These are phyloP conservation scores for Simmondsia chinensis DNA, from an alignment of 148 eudicot species.

Conservation along the genomic window DNA sequence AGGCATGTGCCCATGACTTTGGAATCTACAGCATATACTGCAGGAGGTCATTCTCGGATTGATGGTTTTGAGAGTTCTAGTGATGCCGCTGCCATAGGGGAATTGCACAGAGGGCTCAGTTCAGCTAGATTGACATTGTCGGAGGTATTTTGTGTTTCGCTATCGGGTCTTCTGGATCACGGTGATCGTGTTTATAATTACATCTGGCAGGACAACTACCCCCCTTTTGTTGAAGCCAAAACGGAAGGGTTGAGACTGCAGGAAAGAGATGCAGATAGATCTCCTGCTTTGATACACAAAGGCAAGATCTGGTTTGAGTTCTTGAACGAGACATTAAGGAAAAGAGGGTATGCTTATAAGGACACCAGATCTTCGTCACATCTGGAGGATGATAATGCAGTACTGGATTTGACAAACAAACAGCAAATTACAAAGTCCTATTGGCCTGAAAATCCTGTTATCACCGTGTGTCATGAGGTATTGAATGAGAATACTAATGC, in stretches of 20 bases:
- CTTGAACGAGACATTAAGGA: slow-evolving; percentile 36
- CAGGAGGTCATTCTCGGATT: slow-evolving; percentile 16
- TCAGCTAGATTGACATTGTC: slow-evolving; percentile 55
- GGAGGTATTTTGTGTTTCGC: slow-evolving; percentile 73
- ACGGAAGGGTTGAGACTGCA: slow-evolving; percentile 12
- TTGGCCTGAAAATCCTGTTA: slow-evolving; percentile 67
- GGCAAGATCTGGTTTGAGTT: slow-evolving; percentile 56
- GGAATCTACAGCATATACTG: slow-evolving; percentile 15
- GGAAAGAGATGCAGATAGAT: slow-evolving; percentile 15
- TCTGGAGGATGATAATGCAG: slow-evolving; percentile 15
- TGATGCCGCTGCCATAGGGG: slow-evolving; percentile 9
- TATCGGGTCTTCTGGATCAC: slow-evolving; percentile 73
- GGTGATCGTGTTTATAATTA: slow-evolving; percentile 72
- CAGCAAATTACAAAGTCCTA: slow-evolving; percentile 23
- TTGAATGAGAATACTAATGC: slow-evolving; percentile 41
- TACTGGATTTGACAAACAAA: slow-evolving; percentile 15
- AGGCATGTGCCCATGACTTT: slow-evolving; percentile 52
- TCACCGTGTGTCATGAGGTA: slow-evolving; percentile 50
- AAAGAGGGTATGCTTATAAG: slow-evolving; percentile 19
- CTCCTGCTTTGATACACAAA: slow-evolving; percentile 15
- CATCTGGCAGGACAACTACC: slow-evolving; percentile 36
- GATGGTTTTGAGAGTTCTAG: slow-evolving; percentile 10
- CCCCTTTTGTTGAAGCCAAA: slow-evolving; percentile 17
- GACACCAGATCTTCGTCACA: slow-evolving; percentile 5
- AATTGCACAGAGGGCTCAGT: slow-evolving; percentile 15